Percentiles rank a stretch among this genome's conserved stretches.
These are phyloP conservation scores for Triticum timopheevii DNA, from an alignment of 176 grass and related monocot species.

Conservation along the genomic window DNA sequence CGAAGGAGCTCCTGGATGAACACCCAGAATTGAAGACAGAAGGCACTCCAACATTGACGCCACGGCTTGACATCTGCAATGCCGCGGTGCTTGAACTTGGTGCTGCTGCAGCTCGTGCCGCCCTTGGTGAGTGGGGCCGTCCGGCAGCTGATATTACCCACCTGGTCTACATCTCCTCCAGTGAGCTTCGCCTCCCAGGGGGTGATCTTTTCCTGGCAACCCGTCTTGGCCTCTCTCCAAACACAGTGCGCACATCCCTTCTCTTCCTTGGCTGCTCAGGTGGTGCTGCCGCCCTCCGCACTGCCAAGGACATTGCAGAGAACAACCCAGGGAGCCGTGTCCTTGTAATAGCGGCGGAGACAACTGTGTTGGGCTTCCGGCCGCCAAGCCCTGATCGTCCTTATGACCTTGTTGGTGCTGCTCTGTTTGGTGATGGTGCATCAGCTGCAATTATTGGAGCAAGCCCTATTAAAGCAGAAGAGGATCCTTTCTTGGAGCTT, in stretches of 20 bases:
- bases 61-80: conserved; percentile 79
- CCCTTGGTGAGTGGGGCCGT: conserved; percentile 67
- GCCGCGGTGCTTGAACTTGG: conserved; percentile 75
- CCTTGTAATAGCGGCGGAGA: conserved; percentile 75
- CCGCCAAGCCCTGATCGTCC: conserved; percentile 74
- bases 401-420: conserved; percentile 83
- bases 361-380: conserved; percentile 78
- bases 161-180: conserved; percentile 87
- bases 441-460: conserved; percentile 72
- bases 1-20: conserved; percentile 69
- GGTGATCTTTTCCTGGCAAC: conserved; percentile 78
- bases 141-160: conserved; percentile 71
- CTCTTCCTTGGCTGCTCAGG: conserved; percentile 83
- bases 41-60: conserved; percentile 68
- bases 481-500: conserved; percentile 75
- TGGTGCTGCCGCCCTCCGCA: conserved; percentile 71
- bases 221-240: conserved; percentile 55
- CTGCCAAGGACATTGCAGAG: conserved; percentile 95
- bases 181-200: conserved; percentile 76
- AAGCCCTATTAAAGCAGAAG: conserved; percentile 50
- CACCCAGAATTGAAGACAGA: conserved; percentile 78
- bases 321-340: conserved; percentile 84
- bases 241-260: conserved; percentile 65
- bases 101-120: conserved; percentile 46
- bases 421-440: conserved; percentile 85